Base-by-base conservation (phyloP, 352 stramenopile genomes). In the Ochromonadaceae sp. region DNA sequence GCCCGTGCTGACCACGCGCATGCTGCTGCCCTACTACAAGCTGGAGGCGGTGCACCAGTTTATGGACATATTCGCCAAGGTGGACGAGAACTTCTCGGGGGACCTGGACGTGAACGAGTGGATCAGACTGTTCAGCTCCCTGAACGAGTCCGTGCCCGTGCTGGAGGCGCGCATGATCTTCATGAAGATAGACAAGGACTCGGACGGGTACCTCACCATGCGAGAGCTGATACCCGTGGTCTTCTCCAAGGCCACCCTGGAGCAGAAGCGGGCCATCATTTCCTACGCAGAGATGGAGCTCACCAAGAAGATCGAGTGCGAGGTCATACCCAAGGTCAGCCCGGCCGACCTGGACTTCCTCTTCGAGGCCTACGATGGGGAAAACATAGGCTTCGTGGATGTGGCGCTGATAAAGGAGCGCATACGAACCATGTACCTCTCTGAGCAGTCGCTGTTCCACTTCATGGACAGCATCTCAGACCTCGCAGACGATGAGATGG, bases 1-100 rank as follows among this genome's bases (percentile, higher is more conserved):
- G 36, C 5, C 34, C 7, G 40, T 25, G 15, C 38, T 63, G 10
- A 63, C 7, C 3, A 63, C 34, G 28, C 55, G 55, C 25, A 5
- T 15, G 2, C 25, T 63, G 22, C 31, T 63, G 9, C 55, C 55
- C 25, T 63, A 50, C 41, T 63, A 63, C 30, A 55, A 53, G 7
- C 15, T 63, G 10, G 38, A 63, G 39, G 25, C 22, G 4, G 55
- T 63, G 9, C 3, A 34, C 28, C 55, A 63, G 14, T 63, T 63
- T 28, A 50, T 63, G 55, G 55, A 63, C 14, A 63, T 63, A 7
- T 63, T 63, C 41, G 35, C 34, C 2, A 63, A 63, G 41, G 55
- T 63, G 3, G 55, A 63, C 22, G 55, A 63, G 30, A 49, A 63
- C 30, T 63, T 50, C 22, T 50, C 38, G n/a, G 55, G 55, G 26